Evolutionary conservation across 768 basidiomycete genomes (phyloP), one percentile per base, ranked within the genome.

Genomic region (Tylopilus rubrobrunneus): DNA sequence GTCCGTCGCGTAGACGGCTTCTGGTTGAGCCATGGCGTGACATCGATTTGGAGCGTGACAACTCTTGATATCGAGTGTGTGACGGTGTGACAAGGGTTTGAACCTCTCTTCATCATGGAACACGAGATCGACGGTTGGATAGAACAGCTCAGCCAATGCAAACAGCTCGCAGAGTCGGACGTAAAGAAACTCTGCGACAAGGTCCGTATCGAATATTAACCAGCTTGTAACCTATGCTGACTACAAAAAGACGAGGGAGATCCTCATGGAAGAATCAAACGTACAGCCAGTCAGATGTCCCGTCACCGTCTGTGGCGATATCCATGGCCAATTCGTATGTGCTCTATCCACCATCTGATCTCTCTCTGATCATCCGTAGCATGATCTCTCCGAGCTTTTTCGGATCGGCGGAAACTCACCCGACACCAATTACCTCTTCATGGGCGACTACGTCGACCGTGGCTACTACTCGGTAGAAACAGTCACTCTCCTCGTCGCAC

Each of bases 381-480:
- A 99, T 75, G 97, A 99, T 78, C 89, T 99, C 51, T 96, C 94
- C 53, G 97, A 99, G 71, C 87, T 98, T 40, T 98, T 99, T 76
- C 87, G 95, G 51, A 98, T 98, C 68, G 97, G 97, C 49, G 97
- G 97, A 47, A 96, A 97, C 76, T 96, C 92, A 14, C 97, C 97
- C 42, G 94, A 97, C 73, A 99, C 97, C 60, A 99, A 98, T 76
- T 99, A 99, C 73, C 88, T 99, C 65, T 99, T 98, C 79, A 99
- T 99, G 97, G 97, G 97, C 28, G 97, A 99, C 78, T 99, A 98
- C 70, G 97, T 98, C 64, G 97, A 98, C 77, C 86, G 95, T 67
- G 96, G 96, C 19, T 99, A 98, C 79, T 98, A 98, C 76, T 97
- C 94, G 19, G 96, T 99, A 52, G 97, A 99, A 76, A 99, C 97